Percentiles rank a stretch among this genome's conserved stretches.
These are phyloP conservation scores for Diaporthe citri DNA, from an alignment of 2,329 filamentous ascomycete species.

Conservation along the genomic window DNA sequence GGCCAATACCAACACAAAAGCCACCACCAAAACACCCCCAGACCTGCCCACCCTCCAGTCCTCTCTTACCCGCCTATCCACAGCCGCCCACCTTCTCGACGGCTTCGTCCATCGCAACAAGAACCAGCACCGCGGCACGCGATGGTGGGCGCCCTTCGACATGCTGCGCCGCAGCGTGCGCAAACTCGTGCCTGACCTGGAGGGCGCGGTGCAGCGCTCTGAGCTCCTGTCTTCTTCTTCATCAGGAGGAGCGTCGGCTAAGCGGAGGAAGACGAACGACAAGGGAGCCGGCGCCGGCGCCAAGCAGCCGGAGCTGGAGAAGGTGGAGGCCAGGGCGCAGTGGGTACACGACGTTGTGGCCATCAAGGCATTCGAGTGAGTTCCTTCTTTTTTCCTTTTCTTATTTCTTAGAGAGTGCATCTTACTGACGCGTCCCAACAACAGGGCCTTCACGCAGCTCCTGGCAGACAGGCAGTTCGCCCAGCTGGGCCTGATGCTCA, in stretches of 20 bases:
- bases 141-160: conserved; percentile 84
- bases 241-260: conserved; percentile 35
- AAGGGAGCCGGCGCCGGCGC: not conserved
- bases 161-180: conserved; percentile 76
- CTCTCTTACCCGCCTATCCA: conserved; percentile 50
- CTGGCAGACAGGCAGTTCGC: conserved; percentile 80
- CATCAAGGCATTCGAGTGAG: conserved; percentile 60
- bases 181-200: conserved; percentile 61
- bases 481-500: conserved; percentile 75
- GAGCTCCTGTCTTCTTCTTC: conserved; percentile 20
- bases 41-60: conserved; percentile 29
- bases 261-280: conserved; percentile 30
- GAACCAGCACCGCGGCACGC: conserved; percentile 86
- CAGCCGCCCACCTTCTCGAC: conserved; percentile 70
- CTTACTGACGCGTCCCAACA: not conserved
- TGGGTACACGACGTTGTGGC: conserved; percentile 57
- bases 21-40: not conserved
- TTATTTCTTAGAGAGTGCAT: too few species aligned
- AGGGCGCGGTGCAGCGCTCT: conserved; percentile 43
- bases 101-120: conserved; percentile 86
- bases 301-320: conserved; percentile 35
- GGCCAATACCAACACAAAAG: not conserved
- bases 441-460: conserved; percentile 75
- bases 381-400: conserved; percentile 25
- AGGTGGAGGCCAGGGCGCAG: conserved; percentile 45